Evolutionary conservation across 805 yeast genomes (phyloP).

Genomic region (Cyberlindnera saturnus): DNA sequence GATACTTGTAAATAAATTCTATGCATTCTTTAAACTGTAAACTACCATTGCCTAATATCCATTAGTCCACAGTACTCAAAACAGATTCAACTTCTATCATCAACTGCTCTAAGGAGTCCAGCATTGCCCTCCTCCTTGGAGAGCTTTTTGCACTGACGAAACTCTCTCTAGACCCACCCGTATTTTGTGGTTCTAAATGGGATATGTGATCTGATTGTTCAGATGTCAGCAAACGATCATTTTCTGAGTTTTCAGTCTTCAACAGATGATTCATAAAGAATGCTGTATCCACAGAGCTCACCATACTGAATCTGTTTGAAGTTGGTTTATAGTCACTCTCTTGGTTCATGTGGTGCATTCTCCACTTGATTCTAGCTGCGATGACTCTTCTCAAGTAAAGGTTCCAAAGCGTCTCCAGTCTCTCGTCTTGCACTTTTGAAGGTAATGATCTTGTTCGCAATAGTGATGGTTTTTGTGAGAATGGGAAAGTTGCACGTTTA

Average conservation of each 20-base stretch:
- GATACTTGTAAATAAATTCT: constrained; percentile 2
- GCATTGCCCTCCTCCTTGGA: constrained; percentile 14
- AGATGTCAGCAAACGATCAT: background rate
- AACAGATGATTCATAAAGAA: constrained; percentile 13
- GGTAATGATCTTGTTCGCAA: constrained; percentile 21
- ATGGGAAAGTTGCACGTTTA: background rate
- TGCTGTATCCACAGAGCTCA: constrained; percentile 21
- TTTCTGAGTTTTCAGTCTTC: constrained; percentile 3
- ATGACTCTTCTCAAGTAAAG: constrained; percentile 27
- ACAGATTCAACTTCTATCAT: constrained; percentile 17
- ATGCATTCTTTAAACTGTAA: background rate
- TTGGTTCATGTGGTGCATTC: constrained; percentile 18
- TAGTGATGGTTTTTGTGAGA: constrained; percentile 1
- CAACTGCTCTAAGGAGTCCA: constrained; percentile 18
- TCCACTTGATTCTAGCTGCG: constrained; percentile 27
- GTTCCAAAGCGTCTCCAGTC: constrained; percentile 26
- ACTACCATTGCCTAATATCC: background rate
- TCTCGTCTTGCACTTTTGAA: constrained; percentile 7
- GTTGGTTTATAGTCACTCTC: constrained; percentile 1
- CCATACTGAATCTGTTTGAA: constrained; percentile 7
- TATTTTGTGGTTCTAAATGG: background rate
- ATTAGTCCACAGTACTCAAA: constrained; percentile 1
- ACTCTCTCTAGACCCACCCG: constrained; percentile 1
- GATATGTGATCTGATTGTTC: background rate
- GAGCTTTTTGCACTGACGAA: background rate